Evolutionary conservation across 305 asterid species (phyloP).

Genomic region (Fraxinus floribunda): DNA sequence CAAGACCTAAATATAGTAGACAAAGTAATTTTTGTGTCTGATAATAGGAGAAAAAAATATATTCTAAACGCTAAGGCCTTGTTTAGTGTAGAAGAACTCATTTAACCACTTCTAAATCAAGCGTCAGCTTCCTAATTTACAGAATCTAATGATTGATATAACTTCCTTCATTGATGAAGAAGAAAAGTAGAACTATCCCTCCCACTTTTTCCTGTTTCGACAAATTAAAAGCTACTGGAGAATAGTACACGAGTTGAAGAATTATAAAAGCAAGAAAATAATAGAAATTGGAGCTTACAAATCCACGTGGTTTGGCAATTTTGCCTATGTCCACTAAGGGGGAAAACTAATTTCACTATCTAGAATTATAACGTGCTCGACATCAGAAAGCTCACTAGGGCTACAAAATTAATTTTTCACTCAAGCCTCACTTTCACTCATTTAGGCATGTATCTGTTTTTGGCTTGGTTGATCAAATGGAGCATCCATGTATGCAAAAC

Average conservation of each 20-base stretch:
- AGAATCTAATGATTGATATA: neutral
- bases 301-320: neutral
- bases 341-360: neutral
- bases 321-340: neutral
- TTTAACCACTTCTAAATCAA: neutral
- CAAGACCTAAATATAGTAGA: slow-evolving; percentile 47
- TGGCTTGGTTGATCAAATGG: neutral
- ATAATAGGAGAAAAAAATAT: neutral
- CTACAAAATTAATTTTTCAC: neutral
- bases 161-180: neutral
- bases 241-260: neutral
- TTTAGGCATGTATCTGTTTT: neutral
- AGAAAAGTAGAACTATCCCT: neutral
- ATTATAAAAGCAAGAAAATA: neutral
- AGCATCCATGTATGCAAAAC: neutral
- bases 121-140: neutral
- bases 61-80: neutral
- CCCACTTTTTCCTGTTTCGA: neutral
- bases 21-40: neutral
- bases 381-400: neutral
- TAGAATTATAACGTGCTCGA: neutral
- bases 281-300: neutral
- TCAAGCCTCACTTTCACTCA: neutral
- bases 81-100: neutral
- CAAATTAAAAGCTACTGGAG: neutral